A percentile compares a stretch with the other conserved stretches of the same genome.
Conservation (phyloP, 1,139 yeast genomes). For the Scheffersomyces illinoinensis region DNA sequence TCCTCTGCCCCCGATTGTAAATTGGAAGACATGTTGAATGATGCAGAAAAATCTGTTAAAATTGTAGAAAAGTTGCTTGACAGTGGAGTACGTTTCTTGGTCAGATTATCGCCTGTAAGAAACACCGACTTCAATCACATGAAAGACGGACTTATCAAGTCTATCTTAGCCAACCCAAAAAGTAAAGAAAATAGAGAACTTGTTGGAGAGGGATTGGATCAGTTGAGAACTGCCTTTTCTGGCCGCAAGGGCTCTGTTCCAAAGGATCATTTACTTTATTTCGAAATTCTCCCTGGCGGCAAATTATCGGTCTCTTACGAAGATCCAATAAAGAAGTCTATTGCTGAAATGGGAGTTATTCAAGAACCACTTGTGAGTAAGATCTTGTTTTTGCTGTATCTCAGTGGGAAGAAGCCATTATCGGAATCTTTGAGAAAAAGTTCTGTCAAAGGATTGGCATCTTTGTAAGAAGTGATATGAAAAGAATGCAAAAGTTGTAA, state of each 20-base stretch:
- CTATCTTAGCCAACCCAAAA: constrained; percentile 59
- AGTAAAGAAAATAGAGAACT: constrained; percentile 36
- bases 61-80: constrained; percentile 58
- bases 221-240: constrained; percentile 51
- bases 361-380: constrained; percentile 51
- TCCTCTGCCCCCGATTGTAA: constrained; percentile 10
- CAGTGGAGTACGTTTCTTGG: constrained; percentile 61
- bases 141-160: constrained; percentile 84
- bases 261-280: constrained; percentile 57
- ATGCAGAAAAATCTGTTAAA: constrained; percentile 40
- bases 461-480: constrained; percentile 4
- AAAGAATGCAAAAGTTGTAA: not conserved
- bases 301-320: constrained; percentile 45
- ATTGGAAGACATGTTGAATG: constrained; percentile 21
- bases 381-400: constrained; percentile 58
- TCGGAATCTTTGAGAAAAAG: constrained; percentile 35
- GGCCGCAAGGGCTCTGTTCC: constrained; percentile 61
- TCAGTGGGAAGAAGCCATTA: constrained; percentile 63
- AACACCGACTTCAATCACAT: constrained; percentile 89
- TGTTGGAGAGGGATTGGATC: constrained; percentile 54
- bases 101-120: constrained; percentile 81
- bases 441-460: constrained; percentile 29
- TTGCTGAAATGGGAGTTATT: constrained; percentile 47
- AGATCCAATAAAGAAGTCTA: constrained; percentile 26
- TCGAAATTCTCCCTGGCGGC: constrained; percentile 50